Evolutionary conservation across 2,329 filamentous ascomycete genomes (phyloP), one percentile per base, ranked within the genome.

Genomic region (Talaromyces piceae): DNA sequence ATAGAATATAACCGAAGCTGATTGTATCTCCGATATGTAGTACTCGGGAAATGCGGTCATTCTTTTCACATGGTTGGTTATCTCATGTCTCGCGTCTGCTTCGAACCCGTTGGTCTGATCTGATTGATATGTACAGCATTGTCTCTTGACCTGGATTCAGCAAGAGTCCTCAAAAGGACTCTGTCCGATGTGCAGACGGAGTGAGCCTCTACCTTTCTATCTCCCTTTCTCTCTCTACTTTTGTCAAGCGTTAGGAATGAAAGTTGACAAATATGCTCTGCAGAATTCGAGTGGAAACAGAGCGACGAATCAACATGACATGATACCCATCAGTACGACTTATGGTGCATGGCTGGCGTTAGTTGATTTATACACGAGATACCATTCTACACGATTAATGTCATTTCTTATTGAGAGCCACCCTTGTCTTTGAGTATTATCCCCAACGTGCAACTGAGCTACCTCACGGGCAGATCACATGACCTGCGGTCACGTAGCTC

Each of bases 151-250:
- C 1, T 98, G 93, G 93, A 89, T 98, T 61, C 88, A 93, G 64
- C 91, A 96, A 67, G 93, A 97, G 57, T 84, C 88, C 11, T 88
- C 91, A 25, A 91, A 90, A 62, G 91, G 91, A 20, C 86, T 96
- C 57, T 98, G 93, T 67, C 93, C 93, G 25, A 97, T 98, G 93
- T 98, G 93, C 67, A 82, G 93, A 59, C 93, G 97, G 70, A 89
- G 89, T 93, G 79, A 61, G 77, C 64, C 9, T 3, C 31, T 22
- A 16, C 11, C 2, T 1, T 12, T 25, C 9, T 18, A 3, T n/a
- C n/a, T n/a, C n/a, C n/a, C n/a, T n/a, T n/a, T n/a, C n/a, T 25
- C 25, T 12, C 49, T 28, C 7, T 18, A 26, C 13, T 25, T 23
- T 12, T 16, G 27, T 44, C 9, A 8, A 11, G 8, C 3, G 28